Evolutionary conservation across 116 monocot species (phyloP), one percentile per base, ranked within the genome.

Genomic region (Posidonia oceanica): DNA sequence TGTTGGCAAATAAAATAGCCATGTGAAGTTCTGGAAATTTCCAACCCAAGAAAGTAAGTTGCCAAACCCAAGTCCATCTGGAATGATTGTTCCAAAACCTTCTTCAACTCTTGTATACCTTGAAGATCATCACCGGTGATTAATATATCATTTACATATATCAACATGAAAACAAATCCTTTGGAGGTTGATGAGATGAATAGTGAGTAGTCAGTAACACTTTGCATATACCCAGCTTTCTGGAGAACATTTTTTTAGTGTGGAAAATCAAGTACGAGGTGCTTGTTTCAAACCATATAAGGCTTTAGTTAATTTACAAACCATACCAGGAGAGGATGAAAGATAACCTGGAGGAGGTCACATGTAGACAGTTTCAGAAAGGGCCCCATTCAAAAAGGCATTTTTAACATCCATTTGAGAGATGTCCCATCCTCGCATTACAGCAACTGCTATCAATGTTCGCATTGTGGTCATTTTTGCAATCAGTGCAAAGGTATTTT

Each of bases 81-180:
- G 42, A 58, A 71, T 8, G 60, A 71, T 8, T 60, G 22, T 10
- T 71, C 15, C 18, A 71, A 20, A 60, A 2, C 71, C 17, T 58
- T n/a, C 20, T 42, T 71, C 1, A 71, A 12, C 15, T 71, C 14
- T 17, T 71, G 7, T 7, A 71, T 22, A 41, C 40, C 21, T 5
- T 13, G 0, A 41, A 0, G 10, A 44, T 71, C 59, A 71, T 59
- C 16, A 0, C 71, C 60, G n/a, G 42, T 60, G 3, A 71, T 59
- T 39, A 61, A 18, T 3, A 68, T 68, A 53, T 68, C 68, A 14
- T 68, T 48, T 7, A 68, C 68, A 68, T 68, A 52, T 16, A 52
- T 3, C 11, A 59, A 71, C 1, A 60, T 7, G 15, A 59, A 71
- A 23, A 60, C 21, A 36, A 15, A 39, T 21, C 58, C 39, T 4